Evolutionary conservation across 371 early-diverging fungal genomes (phyloP), one percentile per base, ranked within the genome.

Genomic region (Choanephora cucurbitarum): DNA sequence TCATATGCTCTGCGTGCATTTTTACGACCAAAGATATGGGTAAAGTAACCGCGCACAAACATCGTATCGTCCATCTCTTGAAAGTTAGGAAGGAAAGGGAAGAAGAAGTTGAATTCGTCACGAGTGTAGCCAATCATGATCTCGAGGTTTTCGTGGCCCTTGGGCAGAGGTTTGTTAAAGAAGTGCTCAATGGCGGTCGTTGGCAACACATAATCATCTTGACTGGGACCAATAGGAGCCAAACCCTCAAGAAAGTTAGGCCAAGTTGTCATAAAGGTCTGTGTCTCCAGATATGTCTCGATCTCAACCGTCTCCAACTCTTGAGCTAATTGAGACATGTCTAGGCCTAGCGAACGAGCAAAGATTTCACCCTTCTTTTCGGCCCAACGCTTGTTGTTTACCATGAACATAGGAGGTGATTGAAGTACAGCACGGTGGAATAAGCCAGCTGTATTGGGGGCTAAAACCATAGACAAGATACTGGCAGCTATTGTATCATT

Each of bases 41-140:
- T 62, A 43, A 72, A 72, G 15, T 69, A 69, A 8, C 64, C 59
- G 17, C 66, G 61, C 1, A 72, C 69, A 64, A 72, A 65, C 60
- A 69, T 66, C 17, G 52, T 32, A 11, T 66, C 67, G 33, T 72
- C 64, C 66, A 64, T 64, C 7, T 72, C 62, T 31, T 69, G 69
- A 17, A 72, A 72, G 24, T 69, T 63, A 9, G 67, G 69, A 19
- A 72, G 53, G 22, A 69, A 69, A 1, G 69, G 69, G 34, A 72
- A 72, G 18, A 72, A 72, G 22, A 72, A 62, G 40, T 72, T 72
- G 49, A 69, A 72, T 57, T 72, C 73, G 50, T 72, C 73, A 8
- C 69, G 63, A 0, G 73, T 72, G 21, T 66, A 72, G 31, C 73
- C 73, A 43, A 72, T 64, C 31, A 72, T 39, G 4, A 72, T 49